Conservation (phyloP, 768 basidiomycete species). For the Lactarius hatsudake region DNA sequence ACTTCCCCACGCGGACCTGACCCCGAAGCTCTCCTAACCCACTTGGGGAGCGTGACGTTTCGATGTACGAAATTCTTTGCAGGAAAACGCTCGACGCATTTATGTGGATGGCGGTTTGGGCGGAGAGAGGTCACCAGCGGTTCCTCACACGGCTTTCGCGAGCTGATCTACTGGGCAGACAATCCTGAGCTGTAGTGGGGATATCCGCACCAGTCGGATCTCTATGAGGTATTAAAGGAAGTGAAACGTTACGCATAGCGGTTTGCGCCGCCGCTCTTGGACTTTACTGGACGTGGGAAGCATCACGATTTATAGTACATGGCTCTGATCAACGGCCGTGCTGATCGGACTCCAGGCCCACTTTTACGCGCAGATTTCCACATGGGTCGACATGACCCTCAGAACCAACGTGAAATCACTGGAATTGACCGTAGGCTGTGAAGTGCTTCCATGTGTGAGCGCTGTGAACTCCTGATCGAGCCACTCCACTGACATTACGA, state of each 20-base stretch:
- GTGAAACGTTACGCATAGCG: constrained; percentile 5
- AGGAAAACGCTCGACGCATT: constrained; percentile 55
- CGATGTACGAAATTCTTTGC: constrained; percentile 60
- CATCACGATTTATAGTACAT: too few species aligned
- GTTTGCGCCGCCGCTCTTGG: background rate
- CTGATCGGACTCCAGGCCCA: too few species aligned
- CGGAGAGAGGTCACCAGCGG: constrained; percentile 65
- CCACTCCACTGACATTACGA: background rate
- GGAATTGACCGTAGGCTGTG: background rate
- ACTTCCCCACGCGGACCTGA: constrained; percentile 27
- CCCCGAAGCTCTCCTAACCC: constrained; percentile 26
- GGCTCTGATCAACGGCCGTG: background rate
- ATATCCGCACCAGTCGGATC: constrained; percentile 46
- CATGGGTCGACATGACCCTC: background rate
- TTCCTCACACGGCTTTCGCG: constrained; percentile 34
- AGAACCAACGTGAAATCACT: background rate
- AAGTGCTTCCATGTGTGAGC: background rate
- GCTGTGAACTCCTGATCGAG: background rate
- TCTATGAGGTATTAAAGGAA: constrained; percentile 51
- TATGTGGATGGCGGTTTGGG: constrained; percentile 76
- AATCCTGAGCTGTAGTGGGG: constrained; percentile 50
- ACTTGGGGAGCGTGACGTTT: constrained; percentile 38
- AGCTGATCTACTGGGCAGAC: constrained; percentile 32
- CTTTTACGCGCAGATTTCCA: background rate
- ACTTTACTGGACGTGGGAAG: background rate